Evolutionary conservation across 2,329 filamentous ascomycete species (phyloP), one percentile per base, ranked within the genome.

Genomic region (Scedosporium aurantiacum): DNA sequence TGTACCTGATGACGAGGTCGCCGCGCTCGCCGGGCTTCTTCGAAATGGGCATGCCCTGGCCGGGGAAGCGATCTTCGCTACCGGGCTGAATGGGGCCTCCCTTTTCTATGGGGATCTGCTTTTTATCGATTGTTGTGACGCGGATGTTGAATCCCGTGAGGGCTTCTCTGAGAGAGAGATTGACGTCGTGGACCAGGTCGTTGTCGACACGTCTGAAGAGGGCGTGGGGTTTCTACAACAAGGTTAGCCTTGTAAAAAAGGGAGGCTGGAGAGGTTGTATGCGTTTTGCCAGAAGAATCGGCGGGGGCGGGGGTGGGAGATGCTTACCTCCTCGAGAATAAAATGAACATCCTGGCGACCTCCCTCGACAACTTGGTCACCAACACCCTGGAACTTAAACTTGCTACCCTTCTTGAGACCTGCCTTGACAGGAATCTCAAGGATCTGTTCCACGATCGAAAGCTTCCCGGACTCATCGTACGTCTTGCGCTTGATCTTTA

Each of bases 351-450:
- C 94, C 73, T 99, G 94, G 63, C 91, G 90, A 14, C 93, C 93
- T 50, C 94, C 94, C 70, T 97, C 94, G 64, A 96, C 32, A 37
- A 37, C 91, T 73, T 97, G 92, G 74, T 99, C 94, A 10, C 94
- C 94, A n/a, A 99, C 92, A 50, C 93, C 91, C 70, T 89, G 90
- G 72, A 96, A 99, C 76, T 97, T 97, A 75, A 99, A 96, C 81
- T 97, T 99, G 70, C 90, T 96, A 32, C 94, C 94, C 68, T 95
- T 92, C 77, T 97, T 97, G 74, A 97, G 77, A 63, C 94, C 94
- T 5, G 91, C 87, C 77, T 97, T 97, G 76, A 99, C 96, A 56
- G 91, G 91, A 60, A 97, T 93, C 70, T 96, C 91, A 32, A 99
- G 78, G 18, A 97, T 90, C 69, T 92, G 89, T 68, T 99, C 94